Conservation (phyloP, 345 rosid genomes). For the Garcia nutans region DNA sequence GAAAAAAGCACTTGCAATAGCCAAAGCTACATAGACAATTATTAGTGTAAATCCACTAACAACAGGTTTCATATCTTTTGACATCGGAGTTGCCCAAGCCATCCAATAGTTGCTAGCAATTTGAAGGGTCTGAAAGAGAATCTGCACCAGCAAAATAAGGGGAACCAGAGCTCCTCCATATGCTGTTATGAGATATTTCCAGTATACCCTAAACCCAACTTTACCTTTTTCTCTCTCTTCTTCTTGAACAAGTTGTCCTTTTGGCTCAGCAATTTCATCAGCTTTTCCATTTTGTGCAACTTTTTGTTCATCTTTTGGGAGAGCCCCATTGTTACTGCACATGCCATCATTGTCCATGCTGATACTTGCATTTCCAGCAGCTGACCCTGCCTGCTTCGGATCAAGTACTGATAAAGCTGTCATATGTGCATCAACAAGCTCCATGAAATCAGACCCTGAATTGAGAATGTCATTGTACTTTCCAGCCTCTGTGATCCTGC, state of each 20-base stretch:
- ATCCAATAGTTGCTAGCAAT: slow-evolving; percentile 88
- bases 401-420: slow-evolving; percentile 57
- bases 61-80: slow-evolving; percentile 49
- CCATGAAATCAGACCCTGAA: slow-evolving; percentile 72
- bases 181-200: slow-evolving; percentile 64
- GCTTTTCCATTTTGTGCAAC: slow-evolving; percentile 35
- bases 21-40: slow-evolving; percentile 53
- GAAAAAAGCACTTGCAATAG: slow-evolving; percentile 60
- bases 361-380: slow-evolving; percentile 25
- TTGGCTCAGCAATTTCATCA: slow-evolving; percentile 36
- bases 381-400: slow-evolving; percentile 37
- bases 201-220: slow-evolving; percentile 60
- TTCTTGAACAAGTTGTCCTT: slow-evolving; percentile 68
- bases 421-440: slow-evolving; percentile 70
- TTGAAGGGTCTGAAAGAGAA: slow-evolving; percentile 62
- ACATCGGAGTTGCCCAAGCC: slow-evolving; percentile 78
- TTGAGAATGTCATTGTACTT: slow-evolving; percentile 60
- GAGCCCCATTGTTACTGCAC: slow-evolving; percentile 19
- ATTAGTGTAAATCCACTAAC: slow-evolving; percentile 48
- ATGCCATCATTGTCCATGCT: slow-evolving; percentile 24
- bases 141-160: slow-evolving; percentile 56
- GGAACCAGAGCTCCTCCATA: slow-evolving; percentile 78
- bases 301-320: slow-evolving; percentile 32
- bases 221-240: slow-evolving; percentile 86
- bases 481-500: slow-evolving; percentile 72